phyloP scores from a whole-genome alignment of 768 basidiomycete species.

The Boletus sp. region DNA sequence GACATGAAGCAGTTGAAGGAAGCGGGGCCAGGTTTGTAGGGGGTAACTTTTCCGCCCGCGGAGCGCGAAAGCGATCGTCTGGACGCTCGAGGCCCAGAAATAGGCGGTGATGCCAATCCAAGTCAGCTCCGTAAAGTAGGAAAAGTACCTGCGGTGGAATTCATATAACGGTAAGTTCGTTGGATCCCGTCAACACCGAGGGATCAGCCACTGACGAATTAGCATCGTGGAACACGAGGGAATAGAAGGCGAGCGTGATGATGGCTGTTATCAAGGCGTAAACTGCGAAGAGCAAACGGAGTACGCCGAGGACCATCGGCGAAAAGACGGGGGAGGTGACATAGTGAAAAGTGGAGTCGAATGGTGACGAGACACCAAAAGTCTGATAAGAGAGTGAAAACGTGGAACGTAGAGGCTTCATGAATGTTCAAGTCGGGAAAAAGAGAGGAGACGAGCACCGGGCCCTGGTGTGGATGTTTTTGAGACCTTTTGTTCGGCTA shows the following conservation, averaged over 20 bases:
- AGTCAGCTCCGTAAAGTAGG: constrained; percentile 64
- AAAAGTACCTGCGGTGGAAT: constrained; percentile 45
- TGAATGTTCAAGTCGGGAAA: background rate
- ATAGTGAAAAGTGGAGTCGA: constrained; percentile 37
- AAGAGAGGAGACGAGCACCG: background rate
- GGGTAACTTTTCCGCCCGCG: constrained; percentile 42
- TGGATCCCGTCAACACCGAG: background rate
- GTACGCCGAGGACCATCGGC: constrained; percentile 40
- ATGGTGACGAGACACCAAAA: constrained; percentile 40
- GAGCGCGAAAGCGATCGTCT: constrained; percentile 46
- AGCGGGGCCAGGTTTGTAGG: constrained; percentile 56
- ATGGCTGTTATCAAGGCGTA: constrained; percentile 46
- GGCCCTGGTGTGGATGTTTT: constrained; percentile 5
- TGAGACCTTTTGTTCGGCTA: constrained; percentile 4
- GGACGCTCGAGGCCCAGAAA: constrained; percentile 56
- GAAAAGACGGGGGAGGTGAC: constrained; percentile 46
- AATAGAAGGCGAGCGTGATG: constrained; percentile 31
- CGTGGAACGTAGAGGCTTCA: background rate
- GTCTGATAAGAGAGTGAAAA: constrained; percentile 12
- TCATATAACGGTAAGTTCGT: background rate
- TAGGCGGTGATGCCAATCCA: constrained; percentile 64
- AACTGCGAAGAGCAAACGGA: constrained; percentile 49
- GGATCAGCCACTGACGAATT: constrained; percentile 32
- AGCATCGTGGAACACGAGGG: constrained; percentile 31
- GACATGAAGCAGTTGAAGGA: constrained; percentile 56